phyloP scores from a whole-genome alignment of 768 basidiomycete species.

The Clitopilus passeckerianus region DNA sequence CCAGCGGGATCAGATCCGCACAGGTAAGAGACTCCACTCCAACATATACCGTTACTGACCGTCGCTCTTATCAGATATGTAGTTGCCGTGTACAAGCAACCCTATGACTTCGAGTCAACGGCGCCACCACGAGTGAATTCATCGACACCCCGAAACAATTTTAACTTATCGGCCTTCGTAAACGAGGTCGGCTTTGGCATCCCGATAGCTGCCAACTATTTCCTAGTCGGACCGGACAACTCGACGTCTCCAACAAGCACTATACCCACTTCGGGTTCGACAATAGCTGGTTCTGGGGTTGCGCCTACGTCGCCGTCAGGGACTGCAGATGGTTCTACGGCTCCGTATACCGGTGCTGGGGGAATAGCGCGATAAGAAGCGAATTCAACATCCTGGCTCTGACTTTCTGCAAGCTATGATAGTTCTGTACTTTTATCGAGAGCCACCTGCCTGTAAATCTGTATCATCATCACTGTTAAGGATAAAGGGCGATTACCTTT shows the following conservation, averaged over 20 bases:
- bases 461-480: too few species aligned
- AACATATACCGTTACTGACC: slow-evolving; percentile 8
- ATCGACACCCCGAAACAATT: slow-evolving; percentile 28
- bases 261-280: slow-evolving; percentile 1
- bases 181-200: slow-evolving; percentile 23
- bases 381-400: background rate
- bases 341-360: background rate
- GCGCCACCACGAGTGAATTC: slow-evolving; percentile 26
- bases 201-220: slow-evolving; percentile 39
- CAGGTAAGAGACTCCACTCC: slow-evolving; percentile 22
- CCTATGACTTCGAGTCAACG: slow-evolving; percentile 23
- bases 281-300: background rate
- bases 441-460: background rate
- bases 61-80: slow-evolving; percentile 22
- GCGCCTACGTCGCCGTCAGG: background rate
- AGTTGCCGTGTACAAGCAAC: slow-evolving; percentile 26
- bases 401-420: background rate
- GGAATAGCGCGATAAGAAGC: background rate
- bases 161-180: slow-evolving; percentile 34
- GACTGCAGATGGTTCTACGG: background rate
- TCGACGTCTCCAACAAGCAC: slow-evolving; percentile 9
- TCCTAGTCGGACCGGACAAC: slow-evolving; percentile 30
- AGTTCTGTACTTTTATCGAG: background rate
- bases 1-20: slow-evolving; percentile 38
- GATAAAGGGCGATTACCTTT: background rate